Percentiles rank a stretch among this genome's conserved stretches.
These are phyloP conservation scores for Phytophthora chlamydospora DNA, from an alignment of 352 stramenopile species.

Conservation along the genomic window DNA sequence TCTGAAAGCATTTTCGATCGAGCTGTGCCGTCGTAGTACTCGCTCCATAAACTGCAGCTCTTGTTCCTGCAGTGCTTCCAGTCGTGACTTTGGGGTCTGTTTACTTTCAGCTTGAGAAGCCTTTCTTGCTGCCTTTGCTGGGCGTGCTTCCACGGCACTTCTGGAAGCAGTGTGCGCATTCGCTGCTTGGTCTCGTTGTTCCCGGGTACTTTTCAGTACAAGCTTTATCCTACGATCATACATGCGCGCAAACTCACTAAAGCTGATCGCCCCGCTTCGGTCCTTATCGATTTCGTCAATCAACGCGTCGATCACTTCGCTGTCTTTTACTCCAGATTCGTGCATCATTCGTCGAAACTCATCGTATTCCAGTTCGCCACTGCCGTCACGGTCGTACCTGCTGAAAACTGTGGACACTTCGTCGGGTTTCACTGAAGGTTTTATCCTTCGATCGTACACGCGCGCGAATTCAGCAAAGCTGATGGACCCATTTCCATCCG, in stretches of 20 bases:
- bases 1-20: constrained; percentile 51
- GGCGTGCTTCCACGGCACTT: constrained; percentile 1
- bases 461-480: constrained; percentile 51
- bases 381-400: constrained; percentile 45
- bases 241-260: constrained; percentile 47
- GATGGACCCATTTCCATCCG: constrained; percentile 44
- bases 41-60: constrained; percentile 60
- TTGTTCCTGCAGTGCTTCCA: constrained; percentile 47
- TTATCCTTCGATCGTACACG: constrained; percentile 35
- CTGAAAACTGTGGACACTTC: constrained; percentile 41
- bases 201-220: constrained; percentile 18
- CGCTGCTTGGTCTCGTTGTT: constrained; percentile 1
- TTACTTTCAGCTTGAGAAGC: constrained; percentile 19
- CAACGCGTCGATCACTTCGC: constrained; percentile 41
- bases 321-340: constrained; percentile 49
- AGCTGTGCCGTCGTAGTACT: constrained; percentile 46
- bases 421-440: constrained; percentile 29
- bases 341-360: constrained; percentile 62
- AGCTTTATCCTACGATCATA: constrained; percentile 37
- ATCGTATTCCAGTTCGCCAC: constrained; percentile 50
- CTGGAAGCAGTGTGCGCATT: neutral
- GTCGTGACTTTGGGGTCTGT: constrained; percentile 21
- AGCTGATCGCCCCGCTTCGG: constrained; percentile 43
- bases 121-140: constrained; percentile 6
- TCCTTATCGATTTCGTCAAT: constrained; percentile 49